A percentile compares a stretch with the other conserved stretches of the same genome.
Evolutionary conservation across 768 basidiomycete species (phyloP).

Genomic region (Amanita pallidorosea): DNA sequence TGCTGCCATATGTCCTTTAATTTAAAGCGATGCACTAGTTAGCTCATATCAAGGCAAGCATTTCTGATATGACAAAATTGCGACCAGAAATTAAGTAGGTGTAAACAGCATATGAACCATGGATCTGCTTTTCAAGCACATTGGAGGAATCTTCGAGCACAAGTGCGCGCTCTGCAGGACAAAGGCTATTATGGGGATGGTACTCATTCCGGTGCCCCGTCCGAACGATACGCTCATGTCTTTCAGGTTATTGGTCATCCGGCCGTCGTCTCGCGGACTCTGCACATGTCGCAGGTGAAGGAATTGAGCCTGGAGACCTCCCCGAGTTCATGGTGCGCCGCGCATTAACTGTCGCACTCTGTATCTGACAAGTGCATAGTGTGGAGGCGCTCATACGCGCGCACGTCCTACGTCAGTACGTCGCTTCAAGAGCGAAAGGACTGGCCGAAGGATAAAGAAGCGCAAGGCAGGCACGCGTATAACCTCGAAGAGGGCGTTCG

Average conservation of each 20-base stretch:
- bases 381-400: conserved; percentile 68
- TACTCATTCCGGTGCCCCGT: conserved; percentile 13
- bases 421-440: conserved; percentile 25
- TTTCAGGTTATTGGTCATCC: conserved; percentile 71
- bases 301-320: conserved; percentile 43
- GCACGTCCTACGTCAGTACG: conserved; percentile 40
- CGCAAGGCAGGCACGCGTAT: conserved; percentile 68
- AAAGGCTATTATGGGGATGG: conserved; percentile 82
- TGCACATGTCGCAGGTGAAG: conserved; percentile 36
- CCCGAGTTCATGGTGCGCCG: conserved; percentile 66
- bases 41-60: conserved; percentile 66
- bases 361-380: conserved; percentile 27
- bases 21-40: conserved; percentile 32
- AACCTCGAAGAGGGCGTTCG: conserved; percentile 48
- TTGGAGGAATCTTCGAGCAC: conserved; percentile 53
- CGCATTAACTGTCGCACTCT: not conserved
- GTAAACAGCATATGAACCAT: conserved; percentile 67
- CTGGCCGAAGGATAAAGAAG: conserved; percentile 55
- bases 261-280: conserved; percentile 65
- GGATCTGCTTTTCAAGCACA: conserved; percentile 65
- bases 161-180: conserved; percentile 60
- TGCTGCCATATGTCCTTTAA: not conserved
- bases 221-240: not conserved
- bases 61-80: not conserved
- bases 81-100: not conserved